Evolutionary conservation across 768 basidiomycete genomes (phyloP), one percentile per base, ranked within the genome.

Genomic region (Leccinum longicurvipes): DNA sequence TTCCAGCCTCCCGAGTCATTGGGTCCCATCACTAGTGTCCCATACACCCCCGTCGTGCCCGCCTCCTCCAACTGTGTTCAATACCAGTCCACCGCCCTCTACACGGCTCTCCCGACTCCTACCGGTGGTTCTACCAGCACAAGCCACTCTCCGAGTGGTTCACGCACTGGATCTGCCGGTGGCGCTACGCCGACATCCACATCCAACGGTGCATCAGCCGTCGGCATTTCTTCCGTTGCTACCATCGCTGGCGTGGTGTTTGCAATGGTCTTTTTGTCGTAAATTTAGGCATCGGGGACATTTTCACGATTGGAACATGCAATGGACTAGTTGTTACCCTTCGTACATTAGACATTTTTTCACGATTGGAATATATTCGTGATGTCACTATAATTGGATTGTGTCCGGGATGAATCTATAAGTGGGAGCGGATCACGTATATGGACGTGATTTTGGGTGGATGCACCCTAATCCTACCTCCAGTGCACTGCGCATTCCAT

Each of bases 1-100:
- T 59, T 68, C 44, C 79, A 81, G 65, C 80, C 80, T 42, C 63
- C 77, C 21, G 79, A 80, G 63, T 75, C 76, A 3, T 65, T 77
- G 46, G 79, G 78, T 27, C 60, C 74, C n/a, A 78, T 79, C 60
- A 63, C 68, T 15, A 60, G 66, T 1, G 63, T 80, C n/a, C 81
- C 81, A 0, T 82, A 81, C 66, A 66, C 68, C 2, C 64, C 80
- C 2, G 55, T 48, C 2, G 51, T 71, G 15, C 76, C 79, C 10
- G 53, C 78, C 9, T 77, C 78, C 31, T 77, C 76, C 53, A 75
- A 75, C 65, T 82, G 80, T 55, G 64, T 69, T 39, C 72, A 74
- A 11, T 75, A 65, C 62, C 51, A 65, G 4, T 76, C 74, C 1
- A 47, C 69, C 8, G 67, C 63, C 12, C 67, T 82, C 32, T 82